These are phyloP conservation scores for Talaromyces verruculosus DNA, from an alignment of 2,329 filamentous ascomycete genomes.

Conservation along the genomic window DNA sequence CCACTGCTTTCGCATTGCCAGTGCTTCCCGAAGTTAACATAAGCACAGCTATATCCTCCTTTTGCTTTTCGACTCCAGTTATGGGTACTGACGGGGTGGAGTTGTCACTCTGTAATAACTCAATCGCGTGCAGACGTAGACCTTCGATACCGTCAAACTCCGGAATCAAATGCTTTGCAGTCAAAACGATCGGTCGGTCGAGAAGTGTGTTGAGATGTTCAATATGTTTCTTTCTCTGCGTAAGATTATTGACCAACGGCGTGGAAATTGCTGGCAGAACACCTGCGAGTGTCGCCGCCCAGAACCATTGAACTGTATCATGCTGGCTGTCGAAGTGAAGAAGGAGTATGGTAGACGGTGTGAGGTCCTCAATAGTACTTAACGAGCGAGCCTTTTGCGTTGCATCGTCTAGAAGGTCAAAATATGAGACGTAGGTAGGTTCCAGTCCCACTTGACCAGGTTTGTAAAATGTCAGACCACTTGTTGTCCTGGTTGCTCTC, in stretches of 20 bases:
- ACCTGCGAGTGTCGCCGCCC: slow-evolving; percentile 41
- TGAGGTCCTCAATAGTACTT: neutral
- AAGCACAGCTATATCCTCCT: slow-evolving; percentile 35
- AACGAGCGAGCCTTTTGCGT: slow-evolving; percentile 1
- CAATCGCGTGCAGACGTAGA: slow-evolving; percentile 20
- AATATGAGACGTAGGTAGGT: slow-evolving; percentile 2
- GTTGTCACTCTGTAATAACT: slow-evolving; percentile 16
- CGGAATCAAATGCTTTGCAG: slow-evolving; percentile 21
- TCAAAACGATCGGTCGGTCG: slow-evolving; percentile 29
- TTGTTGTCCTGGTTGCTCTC: neutral
- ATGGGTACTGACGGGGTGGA: neutral
- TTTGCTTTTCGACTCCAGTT: neutral
- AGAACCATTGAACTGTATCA: slow-evolving; percentile 46
- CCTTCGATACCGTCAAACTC: slow-evolving; percentile 19
- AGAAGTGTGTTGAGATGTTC: slow-evolving; percentile 29
- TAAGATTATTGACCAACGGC: slow-evolving; percentile 31
- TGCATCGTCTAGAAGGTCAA: slow-evolving; percentile 2
- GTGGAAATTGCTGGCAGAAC: slow-evolving; percentile 41
- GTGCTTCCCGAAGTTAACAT: slow-evolving; percentile 58
- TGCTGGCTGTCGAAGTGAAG: slow-evolving; percentile 40
- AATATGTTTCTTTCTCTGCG: slow-evolving; percentile 33
- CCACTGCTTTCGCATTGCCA: slow-evolving; percentile 54
- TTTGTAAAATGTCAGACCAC: slow-evolving; percentile 12
- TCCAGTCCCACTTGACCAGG: neutral
- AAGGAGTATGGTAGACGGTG: slow-evolving; percentile 7